A percentile compares a stretch with the other conserved stretches of the same genome.
These are phyloP conservation scores for Stagonosporopsis tanaceti DNA, from an alignment of 2,329 filamentous ascomycete species.

Conservation along the genomic window DNA sequence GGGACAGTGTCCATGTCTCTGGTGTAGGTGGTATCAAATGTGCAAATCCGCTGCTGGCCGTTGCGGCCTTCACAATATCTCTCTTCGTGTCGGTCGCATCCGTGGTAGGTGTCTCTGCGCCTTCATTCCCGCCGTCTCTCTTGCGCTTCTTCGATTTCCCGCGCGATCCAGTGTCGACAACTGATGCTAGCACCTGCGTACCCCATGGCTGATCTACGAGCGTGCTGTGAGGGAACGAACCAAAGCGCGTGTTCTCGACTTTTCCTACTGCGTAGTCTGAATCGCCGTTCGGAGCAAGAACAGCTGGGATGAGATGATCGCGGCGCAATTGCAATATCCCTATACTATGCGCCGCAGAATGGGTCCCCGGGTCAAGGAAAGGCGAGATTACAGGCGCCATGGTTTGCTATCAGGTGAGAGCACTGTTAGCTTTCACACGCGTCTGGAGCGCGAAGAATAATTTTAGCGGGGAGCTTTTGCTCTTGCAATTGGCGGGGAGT, in stretches of 20 bases:
- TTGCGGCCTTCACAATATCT: slow-evolving; percentile 48
- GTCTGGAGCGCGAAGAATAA: slow-evolving; percentile 20
- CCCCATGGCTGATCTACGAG: slow-evolving; percentile 82
- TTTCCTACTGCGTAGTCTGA: slow-evolving; percentile 56
- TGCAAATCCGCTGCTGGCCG: slow-evolving; percentile 73
- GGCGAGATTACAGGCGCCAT: slow-evolving; percentile 65
- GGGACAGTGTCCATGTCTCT: slow-evolving; percentile 80
- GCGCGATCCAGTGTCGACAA: slow-evolving; percentile 89
- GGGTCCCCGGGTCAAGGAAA: slow-evolving; percentile 75
- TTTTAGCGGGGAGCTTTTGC: slow-evolving; percentile 37
- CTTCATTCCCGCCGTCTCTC: slow-evolving; percentile 50
- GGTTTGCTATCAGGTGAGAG: background rate
- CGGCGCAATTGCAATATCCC: slow-evolving; percentile 89
- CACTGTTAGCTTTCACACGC: background rate
- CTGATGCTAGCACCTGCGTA: slow-evolving; percentile 86
- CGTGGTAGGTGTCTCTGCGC: slow-evolving; percentile 20
- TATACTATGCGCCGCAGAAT: slow-evolving; percentile 70
- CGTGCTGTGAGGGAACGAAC: slow-evolving; percentile 68
- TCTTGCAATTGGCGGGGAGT: slow-evolving; percentile 34
- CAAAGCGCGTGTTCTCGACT: slow-evolving; percentile 87
- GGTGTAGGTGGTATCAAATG: slow-evolving; percentile 82
- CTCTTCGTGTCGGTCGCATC: slow-evolving; percentile 45
- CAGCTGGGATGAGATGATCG: slow-evolving; percentile 81
- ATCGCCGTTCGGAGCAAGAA: slow-evolving; percentile 54
- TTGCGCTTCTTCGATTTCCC: slow-evolving; percentile 66